Evolutionary conservation across 1,284 basidiomycete species (phyloP).

Genomic region (Termitomyces sp.): DNA sequence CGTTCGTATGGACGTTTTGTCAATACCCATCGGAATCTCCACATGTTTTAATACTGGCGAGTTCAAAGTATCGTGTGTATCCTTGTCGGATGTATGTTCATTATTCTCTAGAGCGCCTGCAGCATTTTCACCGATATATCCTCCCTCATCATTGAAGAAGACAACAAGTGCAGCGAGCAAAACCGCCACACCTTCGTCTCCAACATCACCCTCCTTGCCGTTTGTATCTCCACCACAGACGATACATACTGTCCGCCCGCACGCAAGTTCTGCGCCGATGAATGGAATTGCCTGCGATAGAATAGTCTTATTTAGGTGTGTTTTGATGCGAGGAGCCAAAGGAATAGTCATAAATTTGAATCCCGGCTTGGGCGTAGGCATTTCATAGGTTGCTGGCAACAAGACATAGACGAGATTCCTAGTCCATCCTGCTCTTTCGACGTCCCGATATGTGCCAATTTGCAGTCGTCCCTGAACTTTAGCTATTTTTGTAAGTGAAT

Average conservation of each 20-base stretch:
- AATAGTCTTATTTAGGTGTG: conserved; percentile 8
- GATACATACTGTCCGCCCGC: conserved; percentile 38
- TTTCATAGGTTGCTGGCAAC: conserved; percentile 3
- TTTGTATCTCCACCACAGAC: conserved; percentile 37
- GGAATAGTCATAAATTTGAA: conserved; percentile 2
- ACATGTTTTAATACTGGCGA: not conserved
- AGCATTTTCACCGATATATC: conserved; percentile 7
- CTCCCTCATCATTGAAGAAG: conserved; percentile 55
- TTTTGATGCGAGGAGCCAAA: conserved; percentile 7
- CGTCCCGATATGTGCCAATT: conserved; percentile 29
- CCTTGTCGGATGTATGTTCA: not conserved
- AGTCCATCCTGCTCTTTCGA: conserved; percentile 15
- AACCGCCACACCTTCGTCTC: conserved; percentile 30
- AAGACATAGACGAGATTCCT: conserved; percentile 10
- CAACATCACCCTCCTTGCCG: conserved; percentile 15
- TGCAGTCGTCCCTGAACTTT: conserved; percentile 35
- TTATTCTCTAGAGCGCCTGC: not conserved
- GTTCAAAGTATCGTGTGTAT: not conserved
- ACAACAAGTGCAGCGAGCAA: conserved; percentile 38
- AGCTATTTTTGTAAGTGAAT: conserved; percentile 25
- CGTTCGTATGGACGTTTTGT: conserved; percentile 58
- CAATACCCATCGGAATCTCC: conserved; percentile 12
- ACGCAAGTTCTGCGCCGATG: conserved; percentile 8
- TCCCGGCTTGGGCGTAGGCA: not conserved
- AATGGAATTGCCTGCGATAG: conserved; percentile 12